Evolutionary conservation across 345 rosid genomes (phyloP).

Genomic region (Dipteronia dyeriana): DNA sequence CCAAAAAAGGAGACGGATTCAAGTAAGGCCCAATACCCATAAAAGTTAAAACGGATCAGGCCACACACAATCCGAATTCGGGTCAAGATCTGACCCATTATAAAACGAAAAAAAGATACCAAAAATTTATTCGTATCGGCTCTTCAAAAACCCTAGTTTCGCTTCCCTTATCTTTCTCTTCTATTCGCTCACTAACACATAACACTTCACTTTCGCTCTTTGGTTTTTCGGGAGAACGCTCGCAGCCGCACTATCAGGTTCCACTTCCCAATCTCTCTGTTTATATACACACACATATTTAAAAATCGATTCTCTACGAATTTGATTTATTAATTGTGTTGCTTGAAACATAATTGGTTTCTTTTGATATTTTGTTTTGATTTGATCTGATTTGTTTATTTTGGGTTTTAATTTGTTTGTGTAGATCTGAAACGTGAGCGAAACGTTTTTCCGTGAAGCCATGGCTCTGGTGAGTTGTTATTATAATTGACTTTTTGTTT

Average conservation of each 20-base stretch:
- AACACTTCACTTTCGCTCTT: neutral
- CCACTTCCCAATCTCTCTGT: neutral
- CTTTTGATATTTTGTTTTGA: neutral
- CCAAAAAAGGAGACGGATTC: neutral
- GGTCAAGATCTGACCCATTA: neutral
- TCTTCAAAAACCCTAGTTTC: conserved; percentile 23
- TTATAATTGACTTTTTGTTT: neutral
- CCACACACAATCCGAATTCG: neutral
- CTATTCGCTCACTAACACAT: neutral
- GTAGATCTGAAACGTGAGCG: conserved; percentile 58
- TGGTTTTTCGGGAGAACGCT: conserved; percentile 13
- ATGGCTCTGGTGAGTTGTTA: conserved; percentile 72
- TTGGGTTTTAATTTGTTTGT: conserved; percentile 7
- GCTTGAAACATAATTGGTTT: neutral
- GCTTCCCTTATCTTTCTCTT: neutral
- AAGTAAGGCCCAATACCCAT: neutral
- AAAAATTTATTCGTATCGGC: neutral
- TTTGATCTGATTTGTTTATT: neutral
- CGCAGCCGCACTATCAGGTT: conserved; percentile 10
- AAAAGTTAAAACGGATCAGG: neutral
- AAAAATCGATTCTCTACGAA: too few species aligned
- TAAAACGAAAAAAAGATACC: neutral
- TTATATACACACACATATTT: neutral
- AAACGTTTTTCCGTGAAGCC: conserved; percentile 40
- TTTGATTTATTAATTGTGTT: neutral